Evolutionary conservation across 306 rosid species (phyloP), one percentile per base, ranked within the genome.

Genomic region (Geum urbanum): DNA sequence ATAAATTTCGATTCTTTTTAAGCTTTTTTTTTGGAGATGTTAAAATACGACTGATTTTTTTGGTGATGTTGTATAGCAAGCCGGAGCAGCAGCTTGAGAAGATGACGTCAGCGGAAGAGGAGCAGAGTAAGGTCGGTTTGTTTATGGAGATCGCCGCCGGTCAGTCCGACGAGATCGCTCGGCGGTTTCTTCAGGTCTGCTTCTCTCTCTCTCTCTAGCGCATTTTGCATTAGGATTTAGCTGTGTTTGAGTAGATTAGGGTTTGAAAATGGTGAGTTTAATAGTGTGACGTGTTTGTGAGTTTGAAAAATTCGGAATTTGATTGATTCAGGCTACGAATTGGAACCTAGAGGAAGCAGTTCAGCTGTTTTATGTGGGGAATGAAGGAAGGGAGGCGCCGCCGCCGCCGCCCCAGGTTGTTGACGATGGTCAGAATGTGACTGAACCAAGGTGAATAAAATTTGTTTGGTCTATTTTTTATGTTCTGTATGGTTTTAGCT

Each of bases 271-370:
- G 20, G 12, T n/a, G n/a, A n/a, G 7, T 52, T 3, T 63, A 49
- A 3, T 22, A 14, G 66, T 14, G 16, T 6, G 19, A 40, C 16
- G 63, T 35, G 10, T 58, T n/a, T n/a, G 32, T 45, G 32, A 22
- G 41, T 32, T 67, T n/a, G 66, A 80, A 73, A 76, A 67, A 54
- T 71, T 44, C 43, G 47, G 22, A 71, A 73, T 68, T 75, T 80
- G 35, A 55, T 13, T 68, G 69, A 62, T 75, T n/a, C 70, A 94
- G 99, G 99, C 99, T 5, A 94, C 99, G 5, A 85, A 91, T 74
- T 94, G 99, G 99, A 84, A 80, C 61, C 96, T 94, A 15, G 99
- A 94, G 71, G 99, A 94, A 24, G 99, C 97, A 56, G 84, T 94
- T 83, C 99, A 94, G 90, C 79, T 94, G 62, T 94, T 86, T 63